A percentile compares a stretch with the other conserved stretches of the same genome.
Conservation (phyloP, 2,329 filamentous ascomycete species). For the Fusarium concolor region DNA sequence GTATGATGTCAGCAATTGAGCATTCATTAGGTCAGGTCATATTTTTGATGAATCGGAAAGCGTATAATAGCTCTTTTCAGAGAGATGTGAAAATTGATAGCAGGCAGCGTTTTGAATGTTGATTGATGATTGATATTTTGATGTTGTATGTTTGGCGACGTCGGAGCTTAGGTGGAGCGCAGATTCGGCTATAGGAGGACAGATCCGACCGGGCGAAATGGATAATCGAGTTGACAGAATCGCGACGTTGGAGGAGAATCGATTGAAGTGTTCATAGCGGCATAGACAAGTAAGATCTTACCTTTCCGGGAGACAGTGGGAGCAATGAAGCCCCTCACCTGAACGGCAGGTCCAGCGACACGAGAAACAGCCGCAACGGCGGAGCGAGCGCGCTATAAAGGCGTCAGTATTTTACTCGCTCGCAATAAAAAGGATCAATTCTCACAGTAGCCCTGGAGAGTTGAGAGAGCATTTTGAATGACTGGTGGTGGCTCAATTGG, state of each 20-base stretch:
- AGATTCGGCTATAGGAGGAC: conserved; percentile 45
- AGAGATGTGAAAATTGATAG: neutral
- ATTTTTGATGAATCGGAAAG: conserved; percentile 1
- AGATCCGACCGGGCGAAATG: conserved; percentile 35
- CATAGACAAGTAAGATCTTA: conserved; percentile 54
- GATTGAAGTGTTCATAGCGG: neutral
- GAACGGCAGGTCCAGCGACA: conserved; percentile 57
- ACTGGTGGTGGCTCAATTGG: conserved; percentile 62
- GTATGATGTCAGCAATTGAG: conserved; percentile 45
- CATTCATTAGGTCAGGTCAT: neutral
- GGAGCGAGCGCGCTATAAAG: conserved; percentile 63
- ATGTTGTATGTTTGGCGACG: conserved; percentile 36
- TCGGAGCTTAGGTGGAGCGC: conserved; percentile 46
- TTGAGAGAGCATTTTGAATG: conserved; percentile 67
- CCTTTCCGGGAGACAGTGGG: conserved; percentile 71
- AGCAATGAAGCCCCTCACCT: conserved; percentile 68
- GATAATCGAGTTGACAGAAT: conserved; percentile 16
- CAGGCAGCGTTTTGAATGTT: neutral
- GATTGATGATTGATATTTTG: neutral
- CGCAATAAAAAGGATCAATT: conserved; percentile 21
- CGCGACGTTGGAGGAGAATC: conserved; percentile 1
- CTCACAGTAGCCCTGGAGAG: conserved; percentile 68
- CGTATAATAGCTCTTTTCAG: neutral
- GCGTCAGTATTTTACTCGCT: conserved; percentile 3
- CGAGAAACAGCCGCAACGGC: conserved; percentile 62